A percentile compares a stretch with the other conserved stretches of the same genome.
These are phyloP conservation scores for Zymoseptoria pseudotritici DNA, from an alignment of 2,329 filamentous ascomycete species.

Conservation along the genomic window DNA sequence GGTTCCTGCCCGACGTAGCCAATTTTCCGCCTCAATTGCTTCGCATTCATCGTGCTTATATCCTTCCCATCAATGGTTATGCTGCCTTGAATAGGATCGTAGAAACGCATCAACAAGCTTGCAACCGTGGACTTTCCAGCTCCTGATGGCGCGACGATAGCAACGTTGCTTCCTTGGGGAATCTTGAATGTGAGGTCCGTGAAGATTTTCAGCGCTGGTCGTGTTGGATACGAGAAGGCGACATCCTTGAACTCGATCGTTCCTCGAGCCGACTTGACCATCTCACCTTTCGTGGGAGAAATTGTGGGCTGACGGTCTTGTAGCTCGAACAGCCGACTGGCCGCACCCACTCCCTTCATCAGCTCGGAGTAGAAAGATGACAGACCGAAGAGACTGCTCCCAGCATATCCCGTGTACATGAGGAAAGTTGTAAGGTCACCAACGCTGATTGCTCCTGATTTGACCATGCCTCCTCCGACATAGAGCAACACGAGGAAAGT, in stretches of 20 bases:
- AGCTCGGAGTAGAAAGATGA: conserved; percentile 96
- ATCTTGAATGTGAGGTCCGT: conserved; percentile 83
- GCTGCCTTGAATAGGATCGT: conserved; percentile 67
- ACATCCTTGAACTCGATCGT: conserved; percentile 83
- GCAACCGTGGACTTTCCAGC: conserved; percentile 96
- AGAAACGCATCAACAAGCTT: conserved; percentile 85
- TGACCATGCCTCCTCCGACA: conserved; percentile 84
- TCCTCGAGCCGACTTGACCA: conserved; percentile 76
- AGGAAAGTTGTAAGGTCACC: conserved; percentile 93
- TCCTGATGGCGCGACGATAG: conserved; percentile 90
- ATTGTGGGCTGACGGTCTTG: conserved; percentile 85
- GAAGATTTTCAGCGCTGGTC: conserved; percentile 88
- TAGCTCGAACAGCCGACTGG: conserved; percentile 90
- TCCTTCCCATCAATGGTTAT: conserved; percentile 82
- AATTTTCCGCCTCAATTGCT: conserved; percentile 84
- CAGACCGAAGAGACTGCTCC: conserved; percentile 83
- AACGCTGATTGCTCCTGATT: conserved; percentile 75
- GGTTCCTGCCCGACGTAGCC: conserved; percentile 95
- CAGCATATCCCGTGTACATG: conserved; percentile 90
- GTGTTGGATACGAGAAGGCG: conserved; percentile 83
- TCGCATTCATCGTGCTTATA: conserved; percentile 80
- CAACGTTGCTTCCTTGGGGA: conserved; percentile 86
- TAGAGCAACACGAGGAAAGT: conserved; percentile 87
- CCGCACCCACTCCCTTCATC: conserved; percentile 97
- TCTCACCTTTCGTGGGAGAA: conserved; percentile 72